Evolutionary conservation across 2,329 filamentous ascomycete species (phyloP).

Genomic region (Sarocladium kiliense): DNA sequence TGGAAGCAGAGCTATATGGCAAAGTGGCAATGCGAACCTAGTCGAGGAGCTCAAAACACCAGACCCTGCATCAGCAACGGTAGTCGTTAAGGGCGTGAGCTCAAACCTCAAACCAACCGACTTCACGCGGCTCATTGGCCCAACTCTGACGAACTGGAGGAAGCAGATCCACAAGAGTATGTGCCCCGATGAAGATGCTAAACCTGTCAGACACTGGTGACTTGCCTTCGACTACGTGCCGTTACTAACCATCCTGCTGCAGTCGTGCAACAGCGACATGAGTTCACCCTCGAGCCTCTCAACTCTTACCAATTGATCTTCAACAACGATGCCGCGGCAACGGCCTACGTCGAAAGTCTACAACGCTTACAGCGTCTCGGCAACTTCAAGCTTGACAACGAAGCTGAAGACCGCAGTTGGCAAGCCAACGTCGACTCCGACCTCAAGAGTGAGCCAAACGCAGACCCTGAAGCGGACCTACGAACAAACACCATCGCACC

Average conservation of each 20-base stretch:
- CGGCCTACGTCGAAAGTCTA: conserved; percentile 47
- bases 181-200: too few species aligned
- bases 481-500: conserved; percentile 24
- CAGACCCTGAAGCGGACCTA: conserved; percentile 18
- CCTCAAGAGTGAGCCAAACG: conserved; percentile 17
- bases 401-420: conserved; percentile 26
- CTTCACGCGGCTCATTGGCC: conserved; percentile 62
- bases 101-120: conserved; percentile 39
- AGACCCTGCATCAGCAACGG: not conserved
- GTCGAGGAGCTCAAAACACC: too few species aligned
- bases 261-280: conserved; percentile 61
- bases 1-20: too few species aligned
- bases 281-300: conserved; percentile 55
- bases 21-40: too few species aligned
- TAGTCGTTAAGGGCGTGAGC: not conserved
- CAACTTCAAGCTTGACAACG: conserved; percentile 17
- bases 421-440: conserved; percentile 18
- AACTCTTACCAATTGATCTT: conserved; percentile 69
- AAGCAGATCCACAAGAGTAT: conserved; percentile 54
- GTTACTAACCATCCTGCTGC: not conserved
- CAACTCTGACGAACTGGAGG: conserved; percentile 64
- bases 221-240: too few species aligned
- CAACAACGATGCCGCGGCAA: conserved; percentile 50
- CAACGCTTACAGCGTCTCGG: conserved; percentile 27
- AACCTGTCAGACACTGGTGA: too few species aligned